Evolutionary conservation across 164 flowering plant species (phyloP), one percentile per base, ranked within the genome.

Genomic region (Vitis labrusca): DNA sequence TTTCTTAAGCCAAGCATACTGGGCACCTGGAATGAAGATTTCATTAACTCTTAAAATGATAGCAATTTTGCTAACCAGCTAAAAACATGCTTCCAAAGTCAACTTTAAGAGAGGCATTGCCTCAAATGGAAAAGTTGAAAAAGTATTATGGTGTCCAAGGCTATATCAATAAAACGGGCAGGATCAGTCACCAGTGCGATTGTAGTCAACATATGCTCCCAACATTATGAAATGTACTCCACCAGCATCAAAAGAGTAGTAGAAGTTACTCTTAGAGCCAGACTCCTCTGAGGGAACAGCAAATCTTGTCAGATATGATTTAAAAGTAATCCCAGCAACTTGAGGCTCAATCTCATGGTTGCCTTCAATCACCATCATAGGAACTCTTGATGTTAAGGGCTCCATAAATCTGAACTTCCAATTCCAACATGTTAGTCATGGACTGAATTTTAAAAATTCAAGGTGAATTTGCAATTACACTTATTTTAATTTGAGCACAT

Each of bases 261-360:
- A 94, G 64, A 94, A 84, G 67, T 75, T 85, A 70, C 81, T 86
- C 54, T 83, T 76, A 30, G 98, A 94, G 72, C 89, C 88, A 57
- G 78, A 68, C 72, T 94, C 98, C 19, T 79, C 60, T 9, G 97
- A 86, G 10, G 98, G 98, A 80, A 94, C 93, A 16, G 94, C 79
- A 79, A 92, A 94, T 63, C 97, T 80, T 67, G 88, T 73, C 58
- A 63, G 63, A 69, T 92, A 88, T 63, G 97, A 89, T 70, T 85
- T 64, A 74, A 94, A 91, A 57, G 91, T 85, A 52, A 80, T 72
- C 64, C 88, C 90, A 60, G 68, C 81, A 56, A 77, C 88, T 81
- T 94, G 98, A 65, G 89, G 92, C 75, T 94, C 98, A 52, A 94
- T 92, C 79, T 94, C 98, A 75, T 94, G 98, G 80, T 94, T 92